phyloP scores from a whole-genome alignment of 2,329 filamentous ascomycete species.

The Scorias spongiosa region DNA sequence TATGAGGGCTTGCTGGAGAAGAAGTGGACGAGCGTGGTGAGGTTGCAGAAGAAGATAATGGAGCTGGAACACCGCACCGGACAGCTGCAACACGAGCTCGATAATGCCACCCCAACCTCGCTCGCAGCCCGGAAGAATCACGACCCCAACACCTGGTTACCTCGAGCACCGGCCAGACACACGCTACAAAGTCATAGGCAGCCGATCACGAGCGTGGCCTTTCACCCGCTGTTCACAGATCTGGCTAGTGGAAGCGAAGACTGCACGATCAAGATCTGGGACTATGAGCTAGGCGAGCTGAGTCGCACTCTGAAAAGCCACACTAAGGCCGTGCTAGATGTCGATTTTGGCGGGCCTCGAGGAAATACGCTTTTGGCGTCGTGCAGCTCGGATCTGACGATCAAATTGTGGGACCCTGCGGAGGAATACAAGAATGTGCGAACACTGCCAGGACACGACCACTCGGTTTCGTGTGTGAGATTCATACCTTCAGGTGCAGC shows the following conservation, averaged over 20 bases:
- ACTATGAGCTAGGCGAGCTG: slow-evolving; percentile 85
- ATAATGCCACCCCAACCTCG: slow-evolving; percentile 66
- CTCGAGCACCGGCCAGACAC: slow-evolving; percentile 66
- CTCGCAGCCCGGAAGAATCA: slow-evolving; percentile 59
- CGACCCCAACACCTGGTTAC: slow-evolving; percentile 76
- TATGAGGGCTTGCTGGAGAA: slow-evolving; percentile 91
- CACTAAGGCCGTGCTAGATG: slow-evolving; percentile 72
- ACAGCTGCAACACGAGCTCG: slow-evolving; percentile 65
- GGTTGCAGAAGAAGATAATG: slow-evolving; percentile 96
- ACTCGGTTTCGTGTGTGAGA: slow-evolving; percentile 74
- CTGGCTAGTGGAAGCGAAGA: slow-evolving; percentile 85
- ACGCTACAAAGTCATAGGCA: slow-evolving; percentile 69
- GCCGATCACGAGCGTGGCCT: slow-evolving; percentile 74
- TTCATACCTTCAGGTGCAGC: slow-evolving; percentile 76
- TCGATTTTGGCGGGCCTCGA: slow-evolving; percentile 78
- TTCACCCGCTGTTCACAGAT: slow-evolving; percentile 82
- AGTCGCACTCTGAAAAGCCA: slow-evolving; percentile 86
- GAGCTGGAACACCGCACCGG: slow-evolving; percentile 68
- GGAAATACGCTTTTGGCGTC: slow-evolving; percentile 66
- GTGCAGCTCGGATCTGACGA: slow-evolving; percentile 78
- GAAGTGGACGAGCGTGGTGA: slow-evolving; percentile 95
- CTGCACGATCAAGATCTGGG: slow-evolving; percentile 91
- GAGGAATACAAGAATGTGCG: slow-evolving; percentile 93
- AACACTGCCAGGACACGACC: slow-evolving; percentile 80
- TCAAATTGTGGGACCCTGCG: slow-evolving; percentile 86